Evolutionary conservation across 768 basidiomycete genomes (phyloP).

Genomic region (Lenzites betulinus): DNA sequence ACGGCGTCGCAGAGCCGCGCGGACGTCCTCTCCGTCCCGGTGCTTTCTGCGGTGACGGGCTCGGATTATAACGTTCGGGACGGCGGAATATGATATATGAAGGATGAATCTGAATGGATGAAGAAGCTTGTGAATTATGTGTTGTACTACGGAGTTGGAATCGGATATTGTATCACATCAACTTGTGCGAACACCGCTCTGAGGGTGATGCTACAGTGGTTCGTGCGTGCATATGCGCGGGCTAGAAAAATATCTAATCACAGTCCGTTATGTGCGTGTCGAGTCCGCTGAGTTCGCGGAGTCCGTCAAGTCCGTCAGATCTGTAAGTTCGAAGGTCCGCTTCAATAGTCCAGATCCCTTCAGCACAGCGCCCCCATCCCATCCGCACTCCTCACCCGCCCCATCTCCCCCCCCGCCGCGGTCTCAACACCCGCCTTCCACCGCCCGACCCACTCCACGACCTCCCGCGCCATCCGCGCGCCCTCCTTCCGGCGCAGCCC

Average conservation of each 20-base stretch:
- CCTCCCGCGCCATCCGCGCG: conserved; percentile 45
- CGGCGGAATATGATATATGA: conserved; percentile 7
- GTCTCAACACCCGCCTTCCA: conserved; percentile 29
- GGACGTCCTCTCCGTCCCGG: conserved; percentile 17
- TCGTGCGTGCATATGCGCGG: no score
- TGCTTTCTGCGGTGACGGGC: conserved; percentile 1
- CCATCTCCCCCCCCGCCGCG: neutral
- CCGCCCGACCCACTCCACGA: conserved; percentile 52
- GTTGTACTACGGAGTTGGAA: no score
- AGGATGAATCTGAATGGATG: neutral
- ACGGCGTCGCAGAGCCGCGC: conserved; percentile 26
- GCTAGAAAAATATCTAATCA: no score
- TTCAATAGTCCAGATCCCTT: no score
- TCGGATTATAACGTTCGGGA: conserved; percentile 7
- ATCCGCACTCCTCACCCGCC: neutral
- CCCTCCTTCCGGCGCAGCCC: conserved; percentile 46
- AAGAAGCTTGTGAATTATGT: neutral
- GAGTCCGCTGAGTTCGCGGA: no score
- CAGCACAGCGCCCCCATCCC: conserved; percentile 4
- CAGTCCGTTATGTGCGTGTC: no score
- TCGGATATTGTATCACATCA: no score
- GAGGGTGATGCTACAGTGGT: no score
- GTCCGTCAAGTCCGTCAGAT: no score
- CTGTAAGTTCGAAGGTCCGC: no score
- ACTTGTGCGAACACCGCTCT: no score